Percentiles rank a stretch among this genome's conserved stretches.
These are phyloP conservation scores for Zalaria obscura DNA, from an alignment of 2,329 filamentous ascomycete genomes.

Conservation along the genomic window DNA sequence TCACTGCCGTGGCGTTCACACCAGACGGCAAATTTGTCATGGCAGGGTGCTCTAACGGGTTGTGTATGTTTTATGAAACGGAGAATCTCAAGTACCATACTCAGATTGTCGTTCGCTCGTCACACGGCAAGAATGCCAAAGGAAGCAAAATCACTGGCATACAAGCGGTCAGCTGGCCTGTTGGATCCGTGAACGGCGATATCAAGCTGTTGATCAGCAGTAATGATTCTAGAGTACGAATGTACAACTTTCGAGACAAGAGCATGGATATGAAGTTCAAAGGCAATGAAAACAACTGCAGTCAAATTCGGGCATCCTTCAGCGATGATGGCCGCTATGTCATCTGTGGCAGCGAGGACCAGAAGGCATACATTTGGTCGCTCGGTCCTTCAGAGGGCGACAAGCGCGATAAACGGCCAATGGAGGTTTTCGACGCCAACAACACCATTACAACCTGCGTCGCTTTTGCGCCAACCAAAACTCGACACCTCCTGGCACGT, in stretches of 20 bases:
- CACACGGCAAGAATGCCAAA: slow-evolving; percentile 83
- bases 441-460: slow-evolving; percentile 81
- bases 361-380: slow-evolving; percentile 82
- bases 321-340: slow-evolving; percentile 78
- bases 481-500: slow-evolving; percentile 60
- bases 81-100: slow-evolving; percentile 73
- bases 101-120: slow-evolving; percentile 87
- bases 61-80: slow-evolving; percentile 85
- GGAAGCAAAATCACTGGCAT: slow-evolving; percentile 97
- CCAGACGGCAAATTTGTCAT: slow-evolving; percentile 85
- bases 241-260: slow-evolving; percentile 81
- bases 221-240: slow-evolving; percentile 81
- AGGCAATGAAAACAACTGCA: slow-evolving; percentile 78
- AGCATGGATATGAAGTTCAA: slow-evolving; percentile 78
- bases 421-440: slow-evolving; percentile 86
- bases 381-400: slow-evolving; percentile 45
- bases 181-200: slow-evolving; percentile 45
- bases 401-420: slow-evolving; percentile 63
- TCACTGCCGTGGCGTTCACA: slow-evolving; percentile 86
- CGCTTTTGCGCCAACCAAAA: slow-evolving; percentile 66
- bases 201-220: slow-evolving; percentile 81
- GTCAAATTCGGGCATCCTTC: slow-evolving; percentile 80
- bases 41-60: slow-evolving; percentile 70
- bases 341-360: slow-evolving; percentile 86
- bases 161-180: slow-evolving; percentile 52